Percentiles rank a stretch among this genome's conserved stretches.
These are phyloP conservation scores for Boletus fagicola DNA, from an alignment of 768 basidiomycete genomes.

Conservation along the genomic window DNA sequence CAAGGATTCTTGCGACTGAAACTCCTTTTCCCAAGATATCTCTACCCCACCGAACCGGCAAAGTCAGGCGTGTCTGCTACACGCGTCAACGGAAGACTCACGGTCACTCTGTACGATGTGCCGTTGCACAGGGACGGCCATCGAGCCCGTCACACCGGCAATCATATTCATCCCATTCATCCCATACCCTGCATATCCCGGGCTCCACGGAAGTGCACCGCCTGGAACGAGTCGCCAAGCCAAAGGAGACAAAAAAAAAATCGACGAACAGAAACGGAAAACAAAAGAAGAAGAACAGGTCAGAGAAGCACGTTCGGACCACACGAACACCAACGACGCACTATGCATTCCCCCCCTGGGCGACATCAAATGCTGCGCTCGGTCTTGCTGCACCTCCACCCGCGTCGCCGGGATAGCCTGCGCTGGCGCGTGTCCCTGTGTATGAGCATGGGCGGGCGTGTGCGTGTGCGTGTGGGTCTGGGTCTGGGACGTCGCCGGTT, in stretches of 20 bases:
- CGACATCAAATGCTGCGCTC: conserved; percentile 3
- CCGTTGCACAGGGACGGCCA: conserved; percentile 22
- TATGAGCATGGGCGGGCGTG: not conserved
- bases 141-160: conserved; percentile 29
- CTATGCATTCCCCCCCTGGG: conserved; percentile 13
- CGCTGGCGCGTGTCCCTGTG: conserved; percentile 13
- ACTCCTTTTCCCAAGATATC: conserved; percentile 60
- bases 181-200: conserved; percentile 36
- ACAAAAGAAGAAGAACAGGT: not conserved
- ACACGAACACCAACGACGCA: conserved; percentile 10
- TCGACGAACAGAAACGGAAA: not conserved
- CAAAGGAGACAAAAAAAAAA: not conserved
- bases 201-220: conserved; percentile 40
- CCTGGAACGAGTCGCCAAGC: conserved; percentile 24
- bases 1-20: conserved; percentile 53
- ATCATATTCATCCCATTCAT: conserved; percentile 42
- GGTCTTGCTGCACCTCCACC: conserved; percentile 15
- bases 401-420: conserved; percentile 3
- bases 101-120: conserved; percentile 40
- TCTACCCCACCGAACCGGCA: conserved; percentile 9
- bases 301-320: not conserved
- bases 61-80: not conserved
- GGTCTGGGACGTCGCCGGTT: conserved; percentile 22
- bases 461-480: not conserved
- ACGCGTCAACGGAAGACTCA: conserved; percentile 28